Base-by-base conservation (phyloP, 148 eudicot genomes). In the Arbutus unedo region DNA sequence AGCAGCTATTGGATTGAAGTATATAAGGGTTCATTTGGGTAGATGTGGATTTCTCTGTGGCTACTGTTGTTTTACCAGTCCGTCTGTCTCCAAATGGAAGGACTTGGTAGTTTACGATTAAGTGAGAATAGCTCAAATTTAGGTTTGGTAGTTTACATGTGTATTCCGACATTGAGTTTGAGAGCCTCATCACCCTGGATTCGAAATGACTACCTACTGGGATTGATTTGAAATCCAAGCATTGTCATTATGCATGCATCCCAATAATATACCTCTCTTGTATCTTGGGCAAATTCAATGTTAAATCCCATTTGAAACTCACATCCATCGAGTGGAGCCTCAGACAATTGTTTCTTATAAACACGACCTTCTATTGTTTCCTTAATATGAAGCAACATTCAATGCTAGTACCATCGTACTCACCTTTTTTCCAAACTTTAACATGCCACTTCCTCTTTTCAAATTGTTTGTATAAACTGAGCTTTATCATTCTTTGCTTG, bases 401-500 rank as follows among this genome's bases (percentile, higher is more conserved):
- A 31, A 31, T 31, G 38, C 38, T 31, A 1, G 38, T 31, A 31
- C 38, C 38, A 31, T 31, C 1, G 38, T 31, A 31, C 0, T 31
- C 38, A 31, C 38, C 38, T 31, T 31, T 31, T 31, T 31, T 31
- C 38, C 38, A 31, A 31, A 31, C 38, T 31, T 31, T 1, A 31
- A 31, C 38, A 31, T 31, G 38, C 38, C 38, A 31, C 38, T 31
- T 31, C 38, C 81, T 67, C 16, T 21, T 15, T 8, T 56, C 49
- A 13, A 60, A 48, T 31, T 78, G 77, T 4, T 51, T n/a, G 38
- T 54, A 44, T 44, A 67, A 11, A n/a, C 14, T 48, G 0, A 53
- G 51, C 8, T 78, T 68, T 74, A 14, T n/a, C 57, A 73, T 57
- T 60, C 68, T 64, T 6, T 82, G 38, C 57, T 50, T 43, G 55